Conservation (phyloP, 768 basidiomycete species). For the Podaxis sp. region DNA sequence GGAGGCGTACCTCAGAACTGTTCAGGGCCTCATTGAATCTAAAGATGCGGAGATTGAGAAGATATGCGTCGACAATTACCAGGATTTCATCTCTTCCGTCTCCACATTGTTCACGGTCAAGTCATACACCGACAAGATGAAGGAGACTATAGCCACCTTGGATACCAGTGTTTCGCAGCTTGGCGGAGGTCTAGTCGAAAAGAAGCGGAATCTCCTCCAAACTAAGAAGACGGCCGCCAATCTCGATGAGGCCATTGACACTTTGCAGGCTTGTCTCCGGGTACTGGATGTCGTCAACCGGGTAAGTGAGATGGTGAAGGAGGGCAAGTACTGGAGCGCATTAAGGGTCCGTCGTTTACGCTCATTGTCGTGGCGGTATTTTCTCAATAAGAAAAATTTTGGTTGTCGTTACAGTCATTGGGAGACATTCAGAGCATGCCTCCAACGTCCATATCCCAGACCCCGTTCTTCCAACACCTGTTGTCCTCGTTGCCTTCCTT, state of each 20-base stretch:
- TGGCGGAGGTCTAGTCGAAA: constrained; percentile 84
- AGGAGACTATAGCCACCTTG: constrained; percentile 84
- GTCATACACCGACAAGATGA: constrained; percentile 91
- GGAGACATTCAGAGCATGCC: constrained; percentile 94
- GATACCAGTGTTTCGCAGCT: constrained; percentile 87
- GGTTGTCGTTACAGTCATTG: constrained; percentile 60
- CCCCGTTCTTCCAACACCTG: constrained; percentile 89
- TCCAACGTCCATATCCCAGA: constrained; percentile 83
- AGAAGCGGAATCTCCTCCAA: constrained; percentile 87
- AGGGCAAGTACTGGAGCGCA: constrained; percentile 96
- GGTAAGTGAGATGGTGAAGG: constrained; percentile 88
- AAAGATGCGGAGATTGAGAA: constrained; percentile 96
- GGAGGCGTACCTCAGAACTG: constrained; percentile 80
- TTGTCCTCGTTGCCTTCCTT: constrained; percentile 89
- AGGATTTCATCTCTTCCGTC: constrained; percentile 96
- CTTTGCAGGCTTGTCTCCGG: constrained; percentile 86
- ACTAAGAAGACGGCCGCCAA: constrained; percentile 91
- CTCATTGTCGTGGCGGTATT: constrained; percentile 23
- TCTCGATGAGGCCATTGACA: constrained; percentile 95
- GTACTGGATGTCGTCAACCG: constrained; percentile 91
- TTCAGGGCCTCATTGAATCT: constrained; percentile 85
- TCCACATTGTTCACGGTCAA: constrained; percentile 95
- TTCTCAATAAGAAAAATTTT: constrained; percentile 25
- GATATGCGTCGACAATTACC: constrained; percentile 95
- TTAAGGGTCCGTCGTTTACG: constrained; percentile 67